Base-by-base conservation (phyloP, 2,329 filamentous ascomycete species). In the Periconia sp. region DNA sequence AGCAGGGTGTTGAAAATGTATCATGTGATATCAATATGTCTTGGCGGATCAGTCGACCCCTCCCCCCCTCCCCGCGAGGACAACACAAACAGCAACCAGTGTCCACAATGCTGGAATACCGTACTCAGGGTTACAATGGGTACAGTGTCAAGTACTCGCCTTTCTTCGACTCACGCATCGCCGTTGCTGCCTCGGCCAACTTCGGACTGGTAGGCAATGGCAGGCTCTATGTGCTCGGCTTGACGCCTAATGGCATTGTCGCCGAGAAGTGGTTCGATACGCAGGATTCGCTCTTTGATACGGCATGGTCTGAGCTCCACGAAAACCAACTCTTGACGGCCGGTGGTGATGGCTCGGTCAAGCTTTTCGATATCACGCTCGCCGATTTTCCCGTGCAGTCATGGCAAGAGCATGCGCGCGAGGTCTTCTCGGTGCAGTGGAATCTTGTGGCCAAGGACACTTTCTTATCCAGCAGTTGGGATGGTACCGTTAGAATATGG, bases 91-190 rank as follows among this genome's bases (percentile, higher is more conserved):
- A 27, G 23, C 23, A 27, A 8, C 23, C 23, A 27, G 33, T 37
- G 10, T 37, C 33, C 66, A 78, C 59, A 50, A 97, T 97, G 92
- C 87, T 97, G 65, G 92, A 97, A 77, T 97, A 90, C 78, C 89
- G 90, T 60, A 97, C 94, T 19, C 84, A 91, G 71, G 94, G 94
- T 68, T 97, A 86, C 82, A 96, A 97, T 75, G 92, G 92, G 67
- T 97, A 96, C 77, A 91, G 90, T 63, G 92, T 97, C 76, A 96
- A 97, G 77, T 99, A 97, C 81, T 97, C 93, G 52, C 94, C 94
- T 7, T 99, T 97, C 80, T 96, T 95, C 79, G 94, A 97, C 79
- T 94, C 90, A 61, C 87, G 92, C 59, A 86, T 99, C 60, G 93
- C 93, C 53, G 92, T 97, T 65, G 90, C 91, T 30, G 84, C 90